Evolutionary conservation across 768 basidiomycete species (phyloP).

Genomic region (Rhizopogon salebrosus): DNA sequence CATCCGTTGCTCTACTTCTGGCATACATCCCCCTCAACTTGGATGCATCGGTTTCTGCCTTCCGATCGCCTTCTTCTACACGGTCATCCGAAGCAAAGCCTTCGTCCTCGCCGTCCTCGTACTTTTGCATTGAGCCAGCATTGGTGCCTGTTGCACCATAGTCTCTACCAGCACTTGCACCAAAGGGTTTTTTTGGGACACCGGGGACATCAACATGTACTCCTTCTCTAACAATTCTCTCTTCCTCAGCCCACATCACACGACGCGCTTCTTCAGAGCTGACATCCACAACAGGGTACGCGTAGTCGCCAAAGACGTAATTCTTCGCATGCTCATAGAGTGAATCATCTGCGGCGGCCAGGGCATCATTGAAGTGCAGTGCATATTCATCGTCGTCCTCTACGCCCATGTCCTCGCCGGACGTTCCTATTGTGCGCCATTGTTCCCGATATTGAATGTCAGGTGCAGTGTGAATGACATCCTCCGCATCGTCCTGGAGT

Average conservation of each 20-base stretch:
- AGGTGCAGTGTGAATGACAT: slow-evolving; percentile 60
- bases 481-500: slow-evolving; percentile 54
- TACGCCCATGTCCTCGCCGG: slow-evolving; percentile 25
- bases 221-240: slow-evolving; percentile 23
- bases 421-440: slow-evolving; percentile 7
- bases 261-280: slow-evolving; percentile 46
- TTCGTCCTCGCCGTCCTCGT: slow-evolving; percentile 7
- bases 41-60: slow-evolving; percentile 27
- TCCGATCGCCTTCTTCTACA: neutral
- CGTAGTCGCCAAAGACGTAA: slow-evolving; percentile 87
- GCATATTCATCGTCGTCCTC: slow-evolving; percentile 31
- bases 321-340: slow-evolving; percentile 71
- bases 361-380: slow-evolving; percentile 19
- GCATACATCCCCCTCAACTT: slow-evolving; percentile 44
- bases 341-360: slow-evolving; percentile 59
- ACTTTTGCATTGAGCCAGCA: slow-evolving; percentile 2
- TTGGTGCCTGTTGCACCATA: slow-evolving; percentile 24
- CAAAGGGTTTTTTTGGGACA: slow-evolving; percentile 6
- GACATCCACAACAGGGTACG: slow-evolving; percentile 86
- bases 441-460: slow-evolving; percentile 38
- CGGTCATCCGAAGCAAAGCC: slow-evolving; percentile 5
- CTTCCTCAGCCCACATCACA: slow-evolving; percentile 27
- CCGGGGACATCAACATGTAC: slow-evolving; percentile 1
- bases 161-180: slow-evolving; percentile 4
- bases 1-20: neutral